Conservation (phyloP, 2,329 filamentous ascomycete genomes). For the Alternaria sp. region DNA sequence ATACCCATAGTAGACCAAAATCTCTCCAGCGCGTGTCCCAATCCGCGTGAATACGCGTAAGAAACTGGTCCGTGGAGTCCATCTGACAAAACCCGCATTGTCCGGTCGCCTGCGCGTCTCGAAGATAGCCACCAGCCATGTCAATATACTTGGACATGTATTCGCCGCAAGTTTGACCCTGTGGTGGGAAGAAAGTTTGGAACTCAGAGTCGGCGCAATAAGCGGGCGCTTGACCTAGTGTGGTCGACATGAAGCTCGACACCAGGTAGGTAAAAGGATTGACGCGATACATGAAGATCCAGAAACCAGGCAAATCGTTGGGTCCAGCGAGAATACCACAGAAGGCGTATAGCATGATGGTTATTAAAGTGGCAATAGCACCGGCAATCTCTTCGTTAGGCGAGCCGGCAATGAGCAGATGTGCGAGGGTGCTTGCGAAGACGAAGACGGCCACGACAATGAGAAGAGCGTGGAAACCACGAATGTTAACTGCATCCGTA, state of each 20-base stretch:
- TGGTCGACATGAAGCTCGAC: slow-evolving; percentile 64
- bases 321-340: slow-evolving; percentile 69
- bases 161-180: slow-evolving; percentile 50
- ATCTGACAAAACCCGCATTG: slow-evolving; percentile 61
- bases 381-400: slow-evolving; percentile 74
- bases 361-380: slow-evolving; percentile 68
- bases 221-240: slow-evolving; percentile 58
- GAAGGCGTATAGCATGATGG: slow-evolving; percentile 56
- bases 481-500: slow-evolving; percentile 65
- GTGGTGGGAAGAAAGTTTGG: slow-evolving; percentile 50
- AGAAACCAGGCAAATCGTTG: slow-evolving; percentile 70
- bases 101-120: slow-evolving; percentile 51
- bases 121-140: slow-evolving; percentile 52
- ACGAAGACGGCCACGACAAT: slow-evolving; percentile 68
- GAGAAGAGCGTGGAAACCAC: slow-evolving; percentile 73
- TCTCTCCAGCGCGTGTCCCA: slow-evolving; percentile 68
- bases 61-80: slow-evolving; percentile 57
- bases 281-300: slow-evolving; percentile 80
- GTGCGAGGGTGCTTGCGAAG: slow-evolving; percentile 72
- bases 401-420: slow-evolving; percentile 76
- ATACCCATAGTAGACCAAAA: slow-evolving; percentile 62
- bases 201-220: slow-evolving; percentile 58
- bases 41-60: slow-evolving; percentile 52
- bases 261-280: slow-evolving; percentile 74
- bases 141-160: slow-evolving; percentile 58